Evolutionary conservation across 257 asterid genomes (phyloP), one percentile per base, ranked within the genome.

Genomic region (Plectranthus barbatus): DNA sequence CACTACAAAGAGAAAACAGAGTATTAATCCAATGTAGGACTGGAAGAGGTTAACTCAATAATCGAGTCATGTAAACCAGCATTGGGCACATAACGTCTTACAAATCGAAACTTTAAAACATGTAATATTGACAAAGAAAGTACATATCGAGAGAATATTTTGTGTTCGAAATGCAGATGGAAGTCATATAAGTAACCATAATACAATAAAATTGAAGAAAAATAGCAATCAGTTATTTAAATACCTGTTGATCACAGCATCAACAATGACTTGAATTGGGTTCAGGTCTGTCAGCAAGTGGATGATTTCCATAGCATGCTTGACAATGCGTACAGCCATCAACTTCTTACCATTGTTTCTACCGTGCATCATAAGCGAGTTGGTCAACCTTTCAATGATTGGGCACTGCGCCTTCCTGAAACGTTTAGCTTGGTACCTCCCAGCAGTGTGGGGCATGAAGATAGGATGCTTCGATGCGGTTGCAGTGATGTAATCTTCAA

Each of bases 371-470:
- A 86, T 86, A 41, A 89, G 91, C 1, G 95, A 89, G 76, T 86
- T 89, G 61, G 95, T 84, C 78, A 86, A 45, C 74, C 94, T 79
- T 70, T 86, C 91, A 24, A 86, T 85, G 68, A 89, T 72, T 0
- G 97, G 94, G 82, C 97, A 89, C 62, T 89, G 94, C 1, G 95
- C 95, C 87, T 89, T 89, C 73, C 97, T 76, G 78, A 89, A 88
- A 3, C 94, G 68, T 80, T 76, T 89, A 0, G 68, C 82, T 60
- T 86, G 97, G 86, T 89, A 89, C 80, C 94, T 84, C 2, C 95
- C 91, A 51, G 97, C 94, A 10, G 97, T 89, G 77, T 88, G 96
- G 19, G 90, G 91, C 75, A 83, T 72, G 74, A 71, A 88, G 45
- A 74, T 73, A 3, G 94, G 86, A 70, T 84, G 94, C 84, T 79